These are phyloP conservation scores for Venturia asperata DNA, from an alignment of 2,329 filamentous ascomycete genomes.

Conservation along the genomic window DNA sequence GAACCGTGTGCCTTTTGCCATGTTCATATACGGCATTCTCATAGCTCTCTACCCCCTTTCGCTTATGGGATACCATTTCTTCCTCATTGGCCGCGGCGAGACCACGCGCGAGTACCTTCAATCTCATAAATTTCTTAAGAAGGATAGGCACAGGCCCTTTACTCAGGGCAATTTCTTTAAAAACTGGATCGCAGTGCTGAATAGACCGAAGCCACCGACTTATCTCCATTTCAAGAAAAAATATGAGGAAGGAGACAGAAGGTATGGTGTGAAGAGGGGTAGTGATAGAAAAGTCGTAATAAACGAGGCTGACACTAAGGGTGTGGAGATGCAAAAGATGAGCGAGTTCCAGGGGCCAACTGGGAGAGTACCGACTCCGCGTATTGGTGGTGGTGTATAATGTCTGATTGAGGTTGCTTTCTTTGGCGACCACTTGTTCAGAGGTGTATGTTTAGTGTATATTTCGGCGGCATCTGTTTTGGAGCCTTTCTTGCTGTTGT, in stretches of 20 bases:
- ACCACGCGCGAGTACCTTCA: conserved; percentile 95
- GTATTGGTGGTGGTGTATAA: conserved; percentile 9
- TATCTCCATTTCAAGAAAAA: conserved; percentile 79
- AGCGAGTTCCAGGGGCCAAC: conserved; percentile 6
- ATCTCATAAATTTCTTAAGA: conserved; percentile 88
- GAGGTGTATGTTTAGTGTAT: conserved; percentile 5
- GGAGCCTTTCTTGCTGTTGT: not conserved
- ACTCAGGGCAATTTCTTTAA: conserved; percentile 66
- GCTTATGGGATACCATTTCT: conserved; percentile 81
- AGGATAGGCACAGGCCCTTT: conserved; percentile 85
- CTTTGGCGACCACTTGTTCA: not conserved
- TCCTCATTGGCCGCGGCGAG: conserved; percentile 83
- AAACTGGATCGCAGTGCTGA: conserved; percentile 77
- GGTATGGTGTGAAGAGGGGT: conserved; percentile 53
- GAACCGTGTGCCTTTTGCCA: conserved; percentile 76
- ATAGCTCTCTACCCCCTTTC: conserved; percentile 73
- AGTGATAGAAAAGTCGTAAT: not conserved
- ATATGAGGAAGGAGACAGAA: conserved; percentile 76
- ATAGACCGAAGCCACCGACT: conserved; percentile 75
- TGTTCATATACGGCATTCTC: conserved; percentile 76
- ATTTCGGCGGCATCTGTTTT: not conserved
- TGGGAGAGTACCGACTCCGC: not conserved
- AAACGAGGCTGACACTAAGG: not conserved
- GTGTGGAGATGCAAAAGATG: conserved; percentile 19
- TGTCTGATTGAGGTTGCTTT: not conserved